phyloP scores from a whole-genome alignment of 768 basidiomycete genomes.

The Lyophyllum shimeji region DNA sequence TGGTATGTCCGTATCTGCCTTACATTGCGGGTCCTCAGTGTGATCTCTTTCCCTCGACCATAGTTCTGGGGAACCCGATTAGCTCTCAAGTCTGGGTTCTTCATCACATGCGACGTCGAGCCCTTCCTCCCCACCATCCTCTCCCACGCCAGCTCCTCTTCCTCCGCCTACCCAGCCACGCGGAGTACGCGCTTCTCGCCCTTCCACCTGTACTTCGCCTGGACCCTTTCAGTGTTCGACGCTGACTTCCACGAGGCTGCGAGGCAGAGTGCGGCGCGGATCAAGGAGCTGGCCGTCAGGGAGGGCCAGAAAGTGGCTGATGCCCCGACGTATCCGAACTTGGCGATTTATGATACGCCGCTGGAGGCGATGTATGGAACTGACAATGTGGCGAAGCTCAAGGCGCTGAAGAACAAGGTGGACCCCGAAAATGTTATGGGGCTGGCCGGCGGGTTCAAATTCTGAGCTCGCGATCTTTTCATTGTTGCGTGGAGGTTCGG shows the following conservation, averaged over 20 bases:
- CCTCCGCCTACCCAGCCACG: slow-evolving; percentile 49
- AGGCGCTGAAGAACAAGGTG: slow-evolving; percentile 38
- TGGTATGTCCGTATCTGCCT: slow-evolving; percentile 27
- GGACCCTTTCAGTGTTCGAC: slow-evolving; percentile 37
- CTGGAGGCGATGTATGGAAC: slow-evolving; percentile 47
- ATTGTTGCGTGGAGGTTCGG: too few relatives aligned
- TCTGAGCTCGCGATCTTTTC: slow-evolving; percentile 31
- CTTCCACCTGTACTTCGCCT: slow-evolving; percentile 47
- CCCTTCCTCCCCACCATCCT: slow-evolving; percentile 45
- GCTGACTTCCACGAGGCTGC: slow-evolving; percentile 38
- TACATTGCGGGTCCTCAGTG: too few relatives aligned
- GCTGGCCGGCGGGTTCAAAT: slow-evolving; percentile 66
- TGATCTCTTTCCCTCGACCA: too few relatives aligned
- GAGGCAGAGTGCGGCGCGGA: slow-evolving; percentile 33
- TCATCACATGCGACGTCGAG: slow-evolving; percentile 50
- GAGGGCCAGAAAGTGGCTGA: slow-evolving; percentile 37
- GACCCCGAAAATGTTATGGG: slow-evolving; percentile 66
- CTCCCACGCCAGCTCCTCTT: slow-evolving; percentile 29
- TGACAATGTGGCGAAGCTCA: slow-evolving; percentile 39
- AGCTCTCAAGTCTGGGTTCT: slow-evolving; percentile 24
- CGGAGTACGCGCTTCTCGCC: slow-evolving; percentile 39
- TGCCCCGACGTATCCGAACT: slow-evolving; percentile 55
- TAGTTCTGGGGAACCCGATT: slow-evolving; percentile 46
- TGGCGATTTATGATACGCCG: too few relatives aligned
- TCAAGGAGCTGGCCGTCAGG: slow-evolving; percentile 37